A percentile compares a stretch with the other conserved stretches of the same genome.
Evolutionary conservation across 75 land plant genomes (phyloP).

Genomic region (Gnetum montanum): DNA sequence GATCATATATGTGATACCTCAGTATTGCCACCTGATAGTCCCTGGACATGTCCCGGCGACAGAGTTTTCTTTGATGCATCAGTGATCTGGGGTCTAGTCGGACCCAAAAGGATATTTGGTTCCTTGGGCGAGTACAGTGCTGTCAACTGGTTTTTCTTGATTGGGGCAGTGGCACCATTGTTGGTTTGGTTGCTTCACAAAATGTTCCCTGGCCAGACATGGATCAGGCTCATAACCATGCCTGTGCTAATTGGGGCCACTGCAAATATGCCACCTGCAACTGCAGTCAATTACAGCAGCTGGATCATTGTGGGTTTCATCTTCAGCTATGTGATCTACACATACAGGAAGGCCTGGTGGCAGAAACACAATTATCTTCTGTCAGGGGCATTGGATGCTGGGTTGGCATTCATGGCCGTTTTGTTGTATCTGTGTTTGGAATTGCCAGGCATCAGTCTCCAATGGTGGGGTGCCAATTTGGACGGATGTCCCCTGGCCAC

Average conservation of each 20-base stretch:
- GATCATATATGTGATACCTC: slow-evolving; percentile 50
- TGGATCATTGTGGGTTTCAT: slow-evolving; percentile 68
- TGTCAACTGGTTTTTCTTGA: slow-evolving; percentile 73
- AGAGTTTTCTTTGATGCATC: slow-evolving; percentile 84
- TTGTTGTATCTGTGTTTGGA: slow-evolving; percentile 43
- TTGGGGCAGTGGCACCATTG: slow-evolving; percentile 66
- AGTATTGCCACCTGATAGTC: slow-evolving; percentile 39
- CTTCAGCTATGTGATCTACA: slow-evolving; percentile 54
- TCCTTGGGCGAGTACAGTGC: slow-evolving; percentile 42
- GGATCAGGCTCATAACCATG: slow-evolving; percentile 69
- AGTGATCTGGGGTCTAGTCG: slow-evolving; percentile 83
- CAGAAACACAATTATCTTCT: slow-evolving; percentile 66
- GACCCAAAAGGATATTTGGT: slow-evolving; percentile 77
- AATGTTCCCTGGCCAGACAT: slow-evolving; percentile 42
- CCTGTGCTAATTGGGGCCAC: slow-evolving; percentile 74
- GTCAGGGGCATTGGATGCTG: slow-evolving; percentile 88
- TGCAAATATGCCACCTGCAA: slow-evolving; percentile 73
- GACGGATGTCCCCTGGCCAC: slow-evolving; percentile 77
- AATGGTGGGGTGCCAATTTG: slow-evolving; percentile 75
- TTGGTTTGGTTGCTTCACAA: slow-evolving; percentile 54
- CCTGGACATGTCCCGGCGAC: slow-evolving; percentile 82
- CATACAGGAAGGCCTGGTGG: slow-evolving; percentile 61
- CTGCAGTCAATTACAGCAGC: slow-evolving; percentile 74
- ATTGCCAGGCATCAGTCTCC: slow-evolving; percentile 20
- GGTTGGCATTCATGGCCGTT: slow-evolving; percentile 81